Evolutionary conservation across 116 monocot species (phyloP).

Genomic region (Iris pallida): DNA sequence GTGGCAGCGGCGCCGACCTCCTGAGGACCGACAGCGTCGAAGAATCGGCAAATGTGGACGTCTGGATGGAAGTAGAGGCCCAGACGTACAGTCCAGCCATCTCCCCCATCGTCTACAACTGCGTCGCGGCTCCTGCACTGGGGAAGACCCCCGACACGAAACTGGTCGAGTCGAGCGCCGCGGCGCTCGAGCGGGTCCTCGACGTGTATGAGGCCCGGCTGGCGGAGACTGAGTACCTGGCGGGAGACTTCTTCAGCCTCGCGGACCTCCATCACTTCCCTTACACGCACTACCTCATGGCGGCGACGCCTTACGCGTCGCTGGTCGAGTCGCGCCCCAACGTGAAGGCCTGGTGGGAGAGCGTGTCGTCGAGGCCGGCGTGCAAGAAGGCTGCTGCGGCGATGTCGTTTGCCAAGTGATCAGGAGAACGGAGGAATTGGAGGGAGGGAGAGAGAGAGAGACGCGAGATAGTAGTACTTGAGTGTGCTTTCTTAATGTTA

Average conservation of each 20-base stretch:
- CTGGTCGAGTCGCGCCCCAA: constrained; percentile 14
- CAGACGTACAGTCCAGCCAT: constrained; percentile 34
- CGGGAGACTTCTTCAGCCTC: constrained; percentile 35
- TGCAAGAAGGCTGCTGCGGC: constrained; percentile 8
- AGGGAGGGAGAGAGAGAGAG: too few relatives aligned
- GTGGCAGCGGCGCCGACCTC: constrained; percentile 14
- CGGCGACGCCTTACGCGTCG: constrained; percentile 7
- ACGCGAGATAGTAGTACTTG: too few relatives aligned
- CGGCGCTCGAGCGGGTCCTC: constrained; percentile 36
- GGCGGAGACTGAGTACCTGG: constrained; percentile 28
- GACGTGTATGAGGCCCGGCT: constrained; percentile 54
- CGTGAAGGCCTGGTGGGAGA: constrained; percentile 35
- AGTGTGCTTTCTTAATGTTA: too few relatives aligned
- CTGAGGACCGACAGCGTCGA: constrained; percentile 5
- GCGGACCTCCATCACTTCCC: constrained; percentile 41
- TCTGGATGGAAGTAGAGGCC: constrained; percentile 45
- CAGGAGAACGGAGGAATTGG: too few relatives aligned
- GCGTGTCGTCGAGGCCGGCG: constrained; percentile 7
- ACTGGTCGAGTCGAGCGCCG: constrained; percentile 14
- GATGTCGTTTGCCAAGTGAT: too few relatives aligned
- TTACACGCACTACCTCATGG: constrained; percentile 16
- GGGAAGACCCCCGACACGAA: constrained; percentile 26
- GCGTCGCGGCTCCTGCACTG: constrained; percentile 4
- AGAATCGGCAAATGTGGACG: constrained; percentile 30
- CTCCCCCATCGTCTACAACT: constrained; percentile 15